These are phyloP conservation scores for Solanum hybrid DNA, from an alignment of 305 asterid genomes.

Conservation along the genomic window DNA sequence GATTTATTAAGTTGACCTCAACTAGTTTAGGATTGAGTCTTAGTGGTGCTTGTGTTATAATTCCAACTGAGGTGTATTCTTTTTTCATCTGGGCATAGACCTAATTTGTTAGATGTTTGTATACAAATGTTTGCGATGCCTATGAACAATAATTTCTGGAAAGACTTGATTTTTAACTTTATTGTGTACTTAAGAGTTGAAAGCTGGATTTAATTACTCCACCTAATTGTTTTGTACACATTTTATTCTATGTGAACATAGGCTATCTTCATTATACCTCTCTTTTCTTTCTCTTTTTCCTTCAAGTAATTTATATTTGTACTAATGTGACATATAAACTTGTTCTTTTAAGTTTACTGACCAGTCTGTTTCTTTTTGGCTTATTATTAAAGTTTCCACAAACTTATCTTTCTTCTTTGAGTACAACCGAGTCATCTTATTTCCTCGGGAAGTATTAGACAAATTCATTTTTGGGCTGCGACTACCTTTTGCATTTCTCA, in stretches of 20 bases:
- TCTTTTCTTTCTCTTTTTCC: neutral
- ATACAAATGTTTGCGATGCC: neutral
- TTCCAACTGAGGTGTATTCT: neutral
- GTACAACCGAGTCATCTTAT: neutral
- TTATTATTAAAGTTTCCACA: neutral
- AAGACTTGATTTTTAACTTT: neutral
- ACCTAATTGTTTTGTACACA: neutral
- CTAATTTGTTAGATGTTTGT: neutral
- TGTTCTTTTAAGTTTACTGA: neutral
- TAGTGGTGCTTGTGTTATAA: neutral
- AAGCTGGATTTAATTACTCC: neutral
- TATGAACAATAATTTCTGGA: neutral
- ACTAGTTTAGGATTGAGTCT: neutral
- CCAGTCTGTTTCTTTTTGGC: neutral
- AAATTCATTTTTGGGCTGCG: neutral
- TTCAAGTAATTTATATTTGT: neutral
- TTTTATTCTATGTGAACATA: neutral
- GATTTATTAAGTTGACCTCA: neutral
- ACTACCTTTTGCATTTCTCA: neutral
- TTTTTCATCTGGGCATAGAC: neutral
- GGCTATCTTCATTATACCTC: neutral
- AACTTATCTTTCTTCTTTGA: neutral
- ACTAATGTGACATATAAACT: neutral
- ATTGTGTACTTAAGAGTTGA: neutral
- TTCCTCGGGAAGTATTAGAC: neutral